A percentile compares a stretch with the other conserved stretches of the same genome.
These are phyloP conservation scores for Trichophyton equinum DNA, from an alignment of 2,329 filamentous ascomycete genomes.

Conservation along the genomic window DNA sequence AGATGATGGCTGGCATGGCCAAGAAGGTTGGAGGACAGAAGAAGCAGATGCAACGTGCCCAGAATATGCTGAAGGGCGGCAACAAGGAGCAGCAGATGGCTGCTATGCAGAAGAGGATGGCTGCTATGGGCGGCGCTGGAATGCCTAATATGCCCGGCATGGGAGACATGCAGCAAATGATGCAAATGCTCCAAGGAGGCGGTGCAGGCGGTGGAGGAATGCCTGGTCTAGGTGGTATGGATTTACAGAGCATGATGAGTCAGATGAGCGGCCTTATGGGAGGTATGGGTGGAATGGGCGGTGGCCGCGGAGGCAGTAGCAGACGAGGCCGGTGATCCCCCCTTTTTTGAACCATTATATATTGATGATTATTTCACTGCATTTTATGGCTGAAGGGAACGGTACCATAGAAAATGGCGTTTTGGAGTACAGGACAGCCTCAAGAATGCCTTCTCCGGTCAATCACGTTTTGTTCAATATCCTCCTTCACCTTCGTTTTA, in stretches of 20 bases:
- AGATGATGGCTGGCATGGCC: constrained; percentile 98
- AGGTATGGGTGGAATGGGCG: constrained; percentile 32
- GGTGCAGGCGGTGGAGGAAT: constrained; percentile 52
- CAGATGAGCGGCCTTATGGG: constrained; percentile 56
- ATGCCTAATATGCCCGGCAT: constrained; percentile 54
- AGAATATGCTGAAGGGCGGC: constrained; percentile 77
- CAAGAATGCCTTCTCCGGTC: neutral
- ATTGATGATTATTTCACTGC: neutral
- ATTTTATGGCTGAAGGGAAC: neutral
- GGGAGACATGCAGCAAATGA: constrained; percentile 81
- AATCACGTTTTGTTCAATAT: neutral
- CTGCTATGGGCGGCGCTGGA: constrained; percentile 68
- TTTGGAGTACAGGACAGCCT: neutral
- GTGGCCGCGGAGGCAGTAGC: constrained; percentile 26
- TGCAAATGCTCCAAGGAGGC: constrained; percentile 82
- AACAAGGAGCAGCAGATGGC: constrained; percentile 91
- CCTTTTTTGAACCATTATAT: neutral
- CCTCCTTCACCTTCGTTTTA: neutral
- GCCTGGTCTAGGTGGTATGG: constrained; percentile 44
- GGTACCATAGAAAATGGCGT: constrained; percentile 5
- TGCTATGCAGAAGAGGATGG: constrained; percentile 91
- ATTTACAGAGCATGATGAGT: constrained; percentile 62
- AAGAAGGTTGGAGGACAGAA: constrained; percentile 98
- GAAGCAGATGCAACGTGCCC: constrained; percentile 92
- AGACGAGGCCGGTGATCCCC: constrained; percentile 11